These are phyloP conservation scores for Pseudogymnoascus sp. DNA, from an alignment of 2,329 filamentous ascomycete species.

Conservation along the genomic window DNA sequence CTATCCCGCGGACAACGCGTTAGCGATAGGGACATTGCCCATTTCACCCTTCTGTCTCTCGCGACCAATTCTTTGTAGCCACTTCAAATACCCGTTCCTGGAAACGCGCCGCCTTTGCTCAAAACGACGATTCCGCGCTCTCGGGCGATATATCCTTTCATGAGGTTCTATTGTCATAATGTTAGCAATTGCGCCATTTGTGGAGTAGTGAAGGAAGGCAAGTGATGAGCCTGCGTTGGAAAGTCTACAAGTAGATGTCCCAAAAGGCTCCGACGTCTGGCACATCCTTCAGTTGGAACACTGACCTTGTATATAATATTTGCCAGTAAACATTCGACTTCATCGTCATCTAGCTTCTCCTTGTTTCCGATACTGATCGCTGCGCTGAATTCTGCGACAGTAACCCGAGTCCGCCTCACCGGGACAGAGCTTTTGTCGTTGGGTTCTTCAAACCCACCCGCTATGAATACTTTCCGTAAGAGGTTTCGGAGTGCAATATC, in stretches of 20 bases:
- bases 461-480: constrained; percentile 81
- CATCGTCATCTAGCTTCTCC: constrained; percentile 70
- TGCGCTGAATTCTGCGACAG: constrained; percentile 74
- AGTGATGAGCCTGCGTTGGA: not conserved
- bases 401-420: constrained; percentile 67
- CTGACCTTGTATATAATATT: constrained; percentile 97
- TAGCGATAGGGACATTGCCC: not conserved
- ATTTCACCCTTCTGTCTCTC: not conserved
- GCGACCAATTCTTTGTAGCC: not conserved
- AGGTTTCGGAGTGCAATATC: constrained; percentile 90
- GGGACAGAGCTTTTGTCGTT: constrained; percentile 59
- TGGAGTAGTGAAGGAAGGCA: not conserved
- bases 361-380: constrained; percentile 67
- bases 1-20: not conserved
- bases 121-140: constrained; percentile 85
- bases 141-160: constrained; percentile 97
- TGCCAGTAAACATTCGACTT: constrained; percentile 89
- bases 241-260: not conserved
- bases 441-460: constrained; percentile 69
- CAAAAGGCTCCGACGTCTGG: not conserved
- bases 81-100: constrained; percentile 65
- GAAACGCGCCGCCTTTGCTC: constrained; percentile 88
- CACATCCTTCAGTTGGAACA: constrained; percentile 13
- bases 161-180: constrained; percentile 34
- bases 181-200: constrained; percentile 24